These are phyloP conservation scores for Ustilago shanxiensis DNA, from an alignment of 1,284 basidiomycete genomes.

Conservation along the genomic window DNA sequence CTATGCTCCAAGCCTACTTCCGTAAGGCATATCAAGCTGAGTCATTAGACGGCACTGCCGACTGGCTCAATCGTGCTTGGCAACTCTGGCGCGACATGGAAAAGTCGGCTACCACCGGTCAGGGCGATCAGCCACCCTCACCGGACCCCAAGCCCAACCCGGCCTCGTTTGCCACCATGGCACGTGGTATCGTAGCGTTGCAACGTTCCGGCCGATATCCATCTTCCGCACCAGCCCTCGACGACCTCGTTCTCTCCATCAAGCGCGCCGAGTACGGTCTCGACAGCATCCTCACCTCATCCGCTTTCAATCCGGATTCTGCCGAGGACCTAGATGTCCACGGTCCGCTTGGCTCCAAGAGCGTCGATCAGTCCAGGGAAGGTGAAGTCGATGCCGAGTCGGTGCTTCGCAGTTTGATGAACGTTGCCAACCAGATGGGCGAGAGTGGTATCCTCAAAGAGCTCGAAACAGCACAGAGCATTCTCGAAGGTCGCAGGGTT, in stretches of 20 bases:
- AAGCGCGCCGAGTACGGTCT: slow-evolving; percentile 36
- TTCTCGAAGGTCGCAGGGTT: slow-evolving; percentile 42
- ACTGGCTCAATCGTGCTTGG: slow-evolving; percentile 60
- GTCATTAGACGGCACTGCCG: slow-evolving; percentile 35
- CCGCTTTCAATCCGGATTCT: slow-evolving; percentile 45
- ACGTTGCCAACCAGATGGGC: slow-evolving; percentile 50
- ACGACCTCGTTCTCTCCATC: slow-evolving; percentile 50
- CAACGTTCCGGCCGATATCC: slow-evolving; percentile 48
- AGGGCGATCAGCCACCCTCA: slow-evolving; percentile 32
- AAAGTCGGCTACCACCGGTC: slow-evolving; percentile 5
- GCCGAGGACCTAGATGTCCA: slow-evolving; percentile 41
- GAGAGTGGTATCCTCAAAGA: slow-evolving; percentile 50
- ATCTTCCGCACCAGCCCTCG: slow-evolving; percentile 34
- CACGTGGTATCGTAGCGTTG: slow-evolving; percentile 58
- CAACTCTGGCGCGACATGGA: slow-evolving; percentile 60
- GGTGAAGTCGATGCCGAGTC: slow-evolving; percentile 45
- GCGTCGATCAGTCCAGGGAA: slow-evolving; percentile 44
- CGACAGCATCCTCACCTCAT: slow-evolving; percentile 58
- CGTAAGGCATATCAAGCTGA: slow-evolving; percentile 56
- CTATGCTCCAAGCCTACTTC: slow-evolving; percentile 64
- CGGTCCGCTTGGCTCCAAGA: slow-evolving; percentile 37
- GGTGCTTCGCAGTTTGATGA: slow-evolving; percentile 41
- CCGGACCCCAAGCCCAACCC: slow-evolving; percentile 58
- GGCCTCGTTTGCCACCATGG: slow-evolving; percentile 58
- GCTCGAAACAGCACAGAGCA: slow-evolving; percentile 47